A percentile compares a stretch with the other conserved stretches of the same genome.
Conservation (phyloP, 1,284 basidiomycete species). For the Xerocomus tenax region DNA sequence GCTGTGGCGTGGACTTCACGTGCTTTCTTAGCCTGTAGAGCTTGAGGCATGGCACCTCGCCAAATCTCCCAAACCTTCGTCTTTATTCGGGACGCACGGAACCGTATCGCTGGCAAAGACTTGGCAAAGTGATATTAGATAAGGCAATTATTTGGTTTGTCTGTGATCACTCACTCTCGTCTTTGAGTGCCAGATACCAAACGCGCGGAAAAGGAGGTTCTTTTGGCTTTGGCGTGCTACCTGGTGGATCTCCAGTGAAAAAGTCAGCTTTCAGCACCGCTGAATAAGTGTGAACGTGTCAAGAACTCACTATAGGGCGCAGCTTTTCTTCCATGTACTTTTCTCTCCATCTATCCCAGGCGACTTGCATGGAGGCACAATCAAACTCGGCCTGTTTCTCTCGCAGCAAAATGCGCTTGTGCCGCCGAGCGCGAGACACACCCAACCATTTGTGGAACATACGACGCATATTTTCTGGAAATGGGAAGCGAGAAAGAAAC, state of each 20-base stretch:
- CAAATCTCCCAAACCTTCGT: constrained; percentile 55
- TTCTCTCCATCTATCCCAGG: constrained; percentile 73
- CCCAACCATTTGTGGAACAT: constrained; percentile 65
- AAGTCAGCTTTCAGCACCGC: constrained; percentile 6
- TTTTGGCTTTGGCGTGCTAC: constrained; percentile 51
- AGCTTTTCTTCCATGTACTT: constrained; percentile 54
- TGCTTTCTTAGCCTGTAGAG: constrained; percentile 54
- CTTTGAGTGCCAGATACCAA: constrained; percentile 63
- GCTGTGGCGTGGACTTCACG: constrained; percentile 49
- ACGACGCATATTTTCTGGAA: constrained; percentile 54
- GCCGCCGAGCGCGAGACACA: constrained; percentile 47
- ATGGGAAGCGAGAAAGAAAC: not conserved
- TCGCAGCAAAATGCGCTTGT: constrained; percentile 49
- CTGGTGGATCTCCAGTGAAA: constrained; percentile 45
- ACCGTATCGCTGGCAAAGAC: constrained; percentile 68
- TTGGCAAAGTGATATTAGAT: constrained; percentile 27
- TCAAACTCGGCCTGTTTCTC: constrained; percentile 58
- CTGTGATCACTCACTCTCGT: constrained; percentile 46
- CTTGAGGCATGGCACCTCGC: constrained; percentile 61
- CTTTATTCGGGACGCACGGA: constrained; percentile 55
- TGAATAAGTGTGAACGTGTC: not conserved
- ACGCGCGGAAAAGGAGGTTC: constrained; percentile 54
- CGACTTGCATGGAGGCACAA: constrained; percentile 39
- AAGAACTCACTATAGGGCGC: constrained; percentile 49
- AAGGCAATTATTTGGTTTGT: constrained; percentile 4